A percentile compares a stretch with the other conserved stretches of the same genome.
These are phyloP conservation scores for Aspergillus alliaceus DNA, from an alignment of 2,329 filamentous ascomycete species.

Conservation along the genomic window DNA sequence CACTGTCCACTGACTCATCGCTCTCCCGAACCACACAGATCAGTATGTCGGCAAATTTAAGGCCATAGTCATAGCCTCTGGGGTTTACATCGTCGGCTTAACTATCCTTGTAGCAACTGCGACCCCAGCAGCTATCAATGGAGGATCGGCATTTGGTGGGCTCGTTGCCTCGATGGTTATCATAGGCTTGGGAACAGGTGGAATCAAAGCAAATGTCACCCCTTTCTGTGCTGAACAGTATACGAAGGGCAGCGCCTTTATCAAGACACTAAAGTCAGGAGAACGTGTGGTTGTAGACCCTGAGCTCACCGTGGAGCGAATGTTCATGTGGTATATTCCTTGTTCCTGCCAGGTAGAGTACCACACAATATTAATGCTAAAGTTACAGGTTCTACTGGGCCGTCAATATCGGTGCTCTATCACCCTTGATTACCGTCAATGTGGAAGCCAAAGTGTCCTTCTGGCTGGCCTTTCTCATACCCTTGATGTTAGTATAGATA, in stretches of 20 bases:
- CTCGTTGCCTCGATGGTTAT: neutral
- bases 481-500: constrained; percentile 39
- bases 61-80: constrained; percentile 50
- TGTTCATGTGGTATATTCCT: constrained; percentile 60
- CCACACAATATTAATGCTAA: neutral
- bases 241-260: constrained; percentile 11
- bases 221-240: constrained; percentile 61
- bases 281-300: constrained; percentile 60
- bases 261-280: constrained; percentile 35
- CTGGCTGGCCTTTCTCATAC: constrained; percentile 59
- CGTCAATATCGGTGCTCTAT: constrained; percentile 66
- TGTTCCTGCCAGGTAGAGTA: neutral
- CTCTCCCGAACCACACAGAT: constrained; percentile 33
- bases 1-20: neutral
- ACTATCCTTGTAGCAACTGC: constrained; percentile 36
- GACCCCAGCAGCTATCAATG: neutral
- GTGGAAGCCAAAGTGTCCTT: constrained; percentile 64
- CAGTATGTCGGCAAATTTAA: constrained; percentile 55
- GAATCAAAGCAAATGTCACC: constrained; percentile 49
- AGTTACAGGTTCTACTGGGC: constrained; percentile 53
- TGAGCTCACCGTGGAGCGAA: constrained; percentile 56
- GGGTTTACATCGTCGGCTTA: constrained; percentile 54
- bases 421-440: constrained; percentile 47
- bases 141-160: neutral
- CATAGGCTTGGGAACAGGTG: neutral